These are phyloP conservation scores for Solanum neorickii DNA, from an alignment of 257 asterid species.

Conservation along the genomic window DNA sequence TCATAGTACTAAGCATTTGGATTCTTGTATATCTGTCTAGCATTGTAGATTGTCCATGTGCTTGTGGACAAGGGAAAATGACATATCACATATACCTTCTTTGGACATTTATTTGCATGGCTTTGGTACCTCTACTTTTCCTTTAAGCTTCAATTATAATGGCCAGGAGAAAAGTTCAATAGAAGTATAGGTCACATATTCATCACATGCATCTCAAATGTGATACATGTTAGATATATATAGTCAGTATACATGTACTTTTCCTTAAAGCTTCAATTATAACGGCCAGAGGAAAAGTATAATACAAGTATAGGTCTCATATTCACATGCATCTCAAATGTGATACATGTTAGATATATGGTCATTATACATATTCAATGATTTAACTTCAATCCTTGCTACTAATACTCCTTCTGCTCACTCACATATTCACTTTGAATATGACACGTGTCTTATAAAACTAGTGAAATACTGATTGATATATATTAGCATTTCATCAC, in stretches of 20 bases:
- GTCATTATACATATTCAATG: neutral
- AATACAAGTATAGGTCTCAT: neutral
- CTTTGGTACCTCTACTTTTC: neutral
- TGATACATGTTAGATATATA: too few species aligned
- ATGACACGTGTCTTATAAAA: neutral
- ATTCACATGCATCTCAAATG: neutral
- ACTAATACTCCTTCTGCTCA: neutral
- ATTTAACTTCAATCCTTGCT: neutral
- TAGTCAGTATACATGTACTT: neutral
- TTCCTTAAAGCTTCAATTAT: neutral
- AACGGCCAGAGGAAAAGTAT: neutral
- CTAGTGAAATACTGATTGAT: neutral
- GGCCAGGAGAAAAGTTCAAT: neutral
- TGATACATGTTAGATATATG: neutral
- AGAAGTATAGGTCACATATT: neutral
- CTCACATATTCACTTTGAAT: neutral
- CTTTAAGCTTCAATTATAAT: neutral
- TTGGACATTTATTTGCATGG: neutral
- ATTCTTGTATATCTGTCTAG: neutral
- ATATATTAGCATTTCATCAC: neutral
- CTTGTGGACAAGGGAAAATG: neutral
- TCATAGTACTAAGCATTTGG: neutral
- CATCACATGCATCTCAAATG: too few species aligned
- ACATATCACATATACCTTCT: neutral
- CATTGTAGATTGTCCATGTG: neutral